These are phyloP conservation scores for Microascus cirrosus DNA, from an alignment of 2,329 filamentous ascomycete genomes.

Conservation along the genomic window DNA sequence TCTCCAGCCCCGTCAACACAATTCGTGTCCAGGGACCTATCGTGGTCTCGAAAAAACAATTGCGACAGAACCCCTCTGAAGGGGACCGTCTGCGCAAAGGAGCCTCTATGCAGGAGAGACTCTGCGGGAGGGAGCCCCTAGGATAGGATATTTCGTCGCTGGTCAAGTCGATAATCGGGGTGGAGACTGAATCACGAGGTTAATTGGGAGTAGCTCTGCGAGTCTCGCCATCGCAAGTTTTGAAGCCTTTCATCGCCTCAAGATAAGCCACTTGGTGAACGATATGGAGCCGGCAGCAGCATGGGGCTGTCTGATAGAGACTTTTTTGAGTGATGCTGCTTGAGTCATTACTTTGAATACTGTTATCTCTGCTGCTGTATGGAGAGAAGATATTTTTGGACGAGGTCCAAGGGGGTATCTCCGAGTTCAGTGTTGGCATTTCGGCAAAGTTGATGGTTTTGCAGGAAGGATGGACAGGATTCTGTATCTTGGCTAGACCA, in stretches of 20 bases:
- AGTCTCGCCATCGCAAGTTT: not conserved
- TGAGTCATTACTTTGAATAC: not conserved
- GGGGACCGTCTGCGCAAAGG: no score
- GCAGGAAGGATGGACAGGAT: not conserved
- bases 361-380: not conserved
- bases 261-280: not conserved
- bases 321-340: not conserved
- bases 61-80: no score
- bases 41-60: no score
- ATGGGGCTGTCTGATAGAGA: not conserved
- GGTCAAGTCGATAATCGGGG: not conserved
- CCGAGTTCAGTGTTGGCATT: not conserved
- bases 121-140: no score
- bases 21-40: no score
- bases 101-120: no score
- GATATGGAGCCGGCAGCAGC: not conserved
- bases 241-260: not conserved
- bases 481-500: not conserved
- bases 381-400: not conserved
- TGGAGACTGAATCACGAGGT: not conserved
- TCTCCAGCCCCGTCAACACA: no score
- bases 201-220: not conserved
- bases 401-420: not conserved
- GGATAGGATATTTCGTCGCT: not conserved
- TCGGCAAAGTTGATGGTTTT: not conserved